Evolutionary conservation across 2,329 filamentous ascomycete species (phyloP), one percentile per base, ranked within the genome.

Genomic region (Zymoseptoria crescenta): DNA sequence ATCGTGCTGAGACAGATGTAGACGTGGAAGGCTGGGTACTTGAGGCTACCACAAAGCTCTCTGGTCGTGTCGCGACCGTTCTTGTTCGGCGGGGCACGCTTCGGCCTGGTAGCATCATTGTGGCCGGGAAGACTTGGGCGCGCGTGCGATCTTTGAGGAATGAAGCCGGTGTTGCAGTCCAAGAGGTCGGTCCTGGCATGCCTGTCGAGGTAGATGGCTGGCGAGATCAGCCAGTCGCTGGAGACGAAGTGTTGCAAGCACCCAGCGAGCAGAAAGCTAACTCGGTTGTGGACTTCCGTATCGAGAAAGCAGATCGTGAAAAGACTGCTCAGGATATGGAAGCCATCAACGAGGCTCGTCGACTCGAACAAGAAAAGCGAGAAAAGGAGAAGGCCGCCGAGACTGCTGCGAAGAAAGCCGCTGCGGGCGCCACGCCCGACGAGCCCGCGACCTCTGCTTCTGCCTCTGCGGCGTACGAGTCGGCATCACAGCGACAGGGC

Each of bases 141-240:
- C 87, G 87, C 65, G 86, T 99, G n/a, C 86, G 92, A 29, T 83
- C 83, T 35, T 79, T 99, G 21, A 85, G 86, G 27, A 96, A 96
- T 70, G 93, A 97, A 77, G 87, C 87, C 4, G 93, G 94, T 20
- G 75, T 81, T 1, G 80, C 86, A 10, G 77, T 97, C 16, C 67
- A 78, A 0, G 86, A 91, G 73, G 92, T 91, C 13, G 84, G 86
- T 0, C 95, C 94, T 0, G 94, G 94, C 41, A 94, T 87, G 28
- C 91, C 95, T 0, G 89, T 96, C 2, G 91, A 97, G 74, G 84
- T 99, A 20, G 85, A 96, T 62, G 94, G 94, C n/a, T 99, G 94
- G 94, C 86, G 87, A 67, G 88, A 91, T 41, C 87, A 91, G 64
- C 93, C 94, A 0, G 81, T 83, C 24, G 93, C 94, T 1, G 95